Base-by-base conservation (phyloP, 192 early-diverging fungal genomes). In the Blastocladiella britannica region DNA sequence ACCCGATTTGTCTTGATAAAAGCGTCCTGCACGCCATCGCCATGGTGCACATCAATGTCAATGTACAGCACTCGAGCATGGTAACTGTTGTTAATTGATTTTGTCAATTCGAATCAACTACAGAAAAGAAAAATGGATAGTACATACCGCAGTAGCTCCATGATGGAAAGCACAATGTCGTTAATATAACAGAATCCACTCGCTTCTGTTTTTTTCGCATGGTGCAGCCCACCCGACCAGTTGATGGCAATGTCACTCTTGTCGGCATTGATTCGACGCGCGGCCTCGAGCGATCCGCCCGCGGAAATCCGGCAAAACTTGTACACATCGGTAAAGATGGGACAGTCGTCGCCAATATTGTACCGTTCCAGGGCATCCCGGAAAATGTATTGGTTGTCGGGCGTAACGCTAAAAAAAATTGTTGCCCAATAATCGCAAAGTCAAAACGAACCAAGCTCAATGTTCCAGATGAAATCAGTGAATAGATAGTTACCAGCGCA, bases 271-370 rank as follows among this genome's bases (percentile, higher is more conserved):
- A 87, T 43, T 58, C 78, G 76, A 55, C 76, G 74, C n/a, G 82
- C 86, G 9, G 81, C 81, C 61, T 68, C 79, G 71, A 63, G 86
- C 0, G 91, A 87, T 5, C 89, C 93, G 29, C 95, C 95, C 20
- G 95, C 80, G 60, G 91, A 91, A 8, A 90, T 81, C 12, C 80
- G 70, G 63, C 88, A 91, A 58, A 94, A 98, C 53, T 98, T 91
- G 71, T 85, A 98, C 67, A 96, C 77, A 4, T 93, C 95, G 53
- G 89, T 88, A 72, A 94, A 98, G 8, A 95, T 86, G 5, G 95
- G 95, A 59, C 93, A 96, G 70, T 98, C 95, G 56, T 98, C 95
- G 9, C 89, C 88, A 25, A 98, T 83, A 61, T 97, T 97, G 66
- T 88, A 86, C 37, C 76, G 71, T n/a, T 73, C 63, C 53, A 83